phyloP scores from a whole-genome alignment of 2,329 filamentous ascomycete species.

The Xylaria sp. region DNA sequence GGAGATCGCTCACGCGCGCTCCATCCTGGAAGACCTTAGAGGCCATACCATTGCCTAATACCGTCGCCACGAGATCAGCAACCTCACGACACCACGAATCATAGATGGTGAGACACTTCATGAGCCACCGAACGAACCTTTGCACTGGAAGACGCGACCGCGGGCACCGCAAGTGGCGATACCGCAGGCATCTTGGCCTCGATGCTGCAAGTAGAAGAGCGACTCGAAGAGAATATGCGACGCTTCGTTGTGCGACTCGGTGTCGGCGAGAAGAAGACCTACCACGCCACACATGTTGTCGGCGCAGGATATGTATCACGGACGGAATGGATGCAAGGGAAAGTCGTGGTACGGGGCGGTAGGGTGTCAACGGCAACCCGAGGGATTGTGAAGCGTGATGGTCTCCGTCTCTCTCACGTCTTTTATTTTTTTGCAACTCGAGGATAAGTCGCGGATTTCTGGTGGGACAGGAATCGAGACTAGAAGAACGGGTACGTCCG shows the following conservation, averaged over 20 bases:
- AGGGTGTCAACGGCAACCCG: neutral
- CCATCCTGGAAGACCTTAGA: slow-evolving; percentile 70
- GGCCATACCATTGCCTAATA: slow-evolving; percentile 65
- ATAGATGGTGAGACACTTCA: neutral
- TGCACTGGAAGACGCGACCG: slow-evolving; percentile 69
- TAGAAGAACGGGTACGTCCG: neutral
- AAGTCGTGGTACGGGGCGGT: neutral
- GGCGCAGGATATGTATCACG: neutral
- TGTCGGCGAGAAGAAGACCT: slow-evolving; percentile 20
- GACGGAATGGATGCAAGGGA: neutral
- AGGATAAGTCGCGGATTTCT: neutral
- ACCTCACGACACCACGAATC: neutral
- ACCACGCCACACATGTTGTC: slow-evolving; percentile 19
- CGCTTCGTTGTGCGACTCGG: slow-evolving; percentile 17
- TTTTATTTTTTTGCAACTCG: neutral
- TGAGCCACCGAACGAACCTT: slow-evolving; percentile 31
- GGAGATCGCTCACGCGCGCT: slow-evolving; percentile 60
- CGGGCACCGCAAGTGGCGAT: slow-evolving; percentile 67
- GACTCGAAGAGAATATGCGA: slow-evolving; percentile 21
- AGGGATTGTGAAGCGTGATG: neutral
- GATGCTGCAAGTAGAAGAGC: slow-evolving; percentile 35
- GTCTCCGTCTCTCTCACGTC: neutral
- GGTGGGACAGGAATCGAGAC: neutral
- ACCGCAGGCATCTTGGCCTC: slow-evolving; percentile 46
- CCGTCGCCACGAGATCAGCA: neutral